Evolutionary conservation across 179 eudicot genomes (phyloP), one percentile per base, ranked within the genome.

Genomic region (Patellifolia procumbens): DNA sequence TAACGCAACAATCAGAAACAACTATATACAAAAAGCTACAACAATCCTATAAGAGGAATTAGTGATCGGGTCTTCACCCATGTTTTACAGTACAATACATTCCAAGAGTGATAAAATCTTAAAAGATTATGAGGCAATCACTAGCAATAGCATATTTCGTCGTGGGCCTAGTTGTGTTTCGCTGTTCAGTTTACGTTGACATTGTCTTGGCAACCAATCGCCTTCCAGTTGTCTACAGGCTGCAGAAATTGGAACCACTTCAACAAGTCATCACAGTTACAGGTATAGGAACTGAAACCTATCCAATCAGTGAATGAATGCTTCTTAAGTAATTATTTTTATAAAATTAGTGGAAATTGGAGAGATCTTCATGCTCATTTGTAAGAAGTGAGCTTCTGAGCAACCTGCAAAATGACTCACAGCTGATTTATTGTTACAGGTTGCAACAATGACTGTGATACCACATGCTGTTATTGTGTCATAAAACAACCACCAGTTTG

Each of bases 391-490:
- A 49, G 17, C 43, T 60, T 60, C 64, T 16, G 22, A 16, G 31
- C 67, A 6, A 3, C n/a, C 5, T 55, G 12, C 12, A 29, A 49
- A 51, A 11, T 52, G 4, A 73, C 35, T 32, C 13, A 20, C n/a
- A 34, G 42, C 42, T 55, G 53, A 31, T 59, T 58, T 37, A 13
- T 19, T 80, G 73, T 52, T 53, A 67, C 77, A 91, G 93, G 93
- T 63, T 91, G 97, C 83, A 91, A 77, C 73, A 89, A 83, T 49
- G 82, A 89, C 74, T 89, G 92, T 67, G 92, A 89, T 56, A 78
- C 85, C 66, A 85, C 93, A 24, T 91, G 93, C 79, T 91, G 92
- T 77, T 88, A 88, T 63, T 88, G 97, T 70, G 89, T 87, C 78
- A 87, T 90, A 66, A 81, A 70, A 80, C 90, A 85, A 68, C 92